These are phyloP conservation scores for Phytomonas francai DNA, from an alignment of 208 protist genomes.

Conservation along the genomic window DNA sequence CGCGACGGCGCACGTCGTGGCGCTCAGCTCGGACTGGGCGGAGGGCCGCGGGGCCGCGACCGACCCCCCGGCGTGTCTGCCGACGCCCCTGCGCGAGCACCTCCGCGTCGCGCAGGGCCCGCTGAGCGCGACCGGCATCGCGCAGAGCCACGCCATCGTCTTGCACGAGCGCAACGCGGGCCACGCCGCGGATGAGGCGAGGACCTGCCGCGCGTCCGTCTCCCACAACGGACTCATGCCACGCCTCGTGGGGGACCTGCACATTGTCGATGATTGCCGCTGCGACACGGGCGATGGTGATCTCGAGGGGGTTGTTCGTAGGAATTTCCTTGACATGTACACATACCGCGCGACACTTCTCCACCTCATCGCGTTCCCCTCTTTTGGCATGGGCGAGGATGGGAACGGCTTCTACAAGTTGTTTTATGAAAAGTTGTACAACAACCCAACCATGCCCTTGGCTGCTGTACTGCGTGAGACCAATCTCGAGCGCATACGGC, in stretches of 20 bases:
- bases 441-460: constrained; percentile 17
- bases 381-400: constrained; percentile 4
- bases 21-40: not conserved
- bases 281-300: not conserved
- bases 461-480: constrained; percentile 28
- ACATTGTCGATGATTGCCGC: constrained; percentile 18
- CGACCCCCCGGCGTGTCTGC: not conserved
- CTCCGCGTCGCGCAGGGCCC: not conserved
- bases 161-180: constrained; percentile 21
- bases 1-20: not conserved
- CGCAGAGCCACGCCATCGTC: constrained; percentile 20
- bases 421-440: constrained; percentile 22
- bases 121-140: not conserved
- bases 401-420: constrained; percentile 11
- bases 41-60: not conserved
- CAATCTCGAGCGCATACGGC: constrained; percentile 13
- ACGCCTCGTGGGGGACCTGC: constrained; percentile 22
- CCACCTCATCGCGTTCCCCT: constrained; percentile 19
- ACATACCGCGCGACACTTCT: constrained; percentile 27
- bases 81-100: not conserved
- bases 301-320: not conserved
- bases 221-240: constrained; percentile 6
- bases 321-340: constrained; percentile 8
- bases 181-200: not conserved
- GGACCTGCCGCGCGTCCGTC: not conserved